A percentile compares a stretch with the other conserved stretches of the same genome.
phyloP scores from a whole-genome alignment of 306 rosid genomes.

The Castanea crenata region DNA sequence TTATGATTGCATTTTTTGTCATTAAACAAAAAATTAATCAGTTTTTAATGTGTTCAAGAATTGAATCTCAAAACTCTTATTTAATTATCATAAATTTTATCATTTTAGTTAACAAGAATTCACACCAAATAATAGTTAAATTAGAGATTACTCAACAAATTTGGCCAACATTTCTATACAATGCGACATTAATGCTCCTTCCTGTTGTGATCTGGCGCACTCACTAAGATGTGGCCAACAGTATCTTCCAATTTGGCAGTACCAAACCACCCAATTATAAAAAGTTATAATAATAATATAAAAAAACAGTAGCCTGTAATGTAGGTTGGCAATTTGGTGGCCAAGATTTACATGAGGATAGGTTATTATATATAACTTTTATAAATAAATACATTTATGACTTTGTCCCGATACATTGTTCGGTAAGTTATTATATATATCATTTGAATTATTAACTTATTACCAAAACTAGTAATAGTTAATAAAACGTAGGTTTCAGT shows the following conservation, averaged over 20 bases:
- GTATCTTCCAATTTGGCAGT: not conserved
- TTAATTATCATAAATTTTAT: fast-evolving
- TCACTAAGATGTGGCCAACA: not conserved
- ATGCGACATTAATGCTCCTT: not conserved
- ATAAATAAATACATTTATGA: too few species aligned
- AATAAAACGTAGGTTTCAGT: too few species aligned
- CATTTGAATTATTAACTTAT: too few species aligned
- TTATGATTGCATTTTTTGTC: too few species aligned
- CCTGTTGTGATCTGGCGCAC: not conserved
- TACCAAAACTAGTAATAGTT: too few species aligned
- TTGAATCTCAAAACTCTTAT: fast-evolving
- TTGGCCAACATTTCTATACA: not conserved
- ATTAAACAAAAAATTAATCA: fast-evolving
- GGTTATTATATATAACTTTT: too few species aligned
- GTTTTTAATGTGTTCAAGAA: fast-evolving
- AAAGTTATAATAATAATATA: too few species aligned
- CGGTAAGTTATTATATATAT: too few species aligned
- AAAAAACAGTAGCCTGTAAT: not conserved
- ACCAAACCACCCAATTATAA: not conserved
- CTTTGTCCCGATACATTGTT: too few species aligned
- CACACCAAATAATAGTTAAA: not conserved
- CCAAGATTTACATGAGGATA: too few species aligned
- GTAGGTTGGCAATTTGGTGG: too few species aligned
- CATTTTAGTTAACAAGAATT: fast-evolving
- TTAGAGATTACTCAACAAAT: not conserved